Conservation (phyloP, 73 alveolate species). For the Paramecium primaurelia region DNA sequence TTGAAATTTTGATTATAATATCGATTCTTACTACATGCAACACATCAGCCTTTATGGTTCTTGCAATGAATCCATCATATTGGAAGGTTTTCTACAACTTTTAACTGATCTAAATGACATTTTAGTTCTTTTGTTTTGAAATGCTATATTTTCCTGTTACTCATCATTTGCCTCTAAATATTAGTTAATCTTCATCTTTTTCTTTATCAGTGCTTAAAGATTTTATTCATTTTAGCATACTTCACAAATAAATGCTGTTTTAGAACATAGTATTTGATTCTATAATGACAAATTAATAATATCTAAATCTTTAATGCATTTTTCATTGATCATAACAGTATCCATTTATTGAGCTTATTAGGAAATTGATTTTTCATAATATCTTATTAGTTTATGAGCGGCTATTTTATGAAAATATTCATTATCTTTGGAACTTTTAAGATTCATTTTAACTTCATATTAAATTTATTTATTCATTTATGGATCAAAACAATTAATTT, state of each 20-base stretch:
- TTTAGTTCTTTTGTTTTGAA: too few relatives aligned
- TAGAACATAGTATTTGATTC: not conserved
- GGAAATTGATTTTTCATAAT: not conserved
- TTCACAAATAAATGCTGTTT: not conserved
- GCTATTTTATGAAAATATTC: conserved; percentile 7
- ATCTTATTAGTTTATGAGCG: not conserved
- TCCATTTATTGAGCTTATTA: not conserved
- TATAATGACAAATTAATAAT: not conserved
- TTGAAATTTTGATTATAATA: too few relatives aligned
- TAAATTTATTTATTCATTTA: not conserved
- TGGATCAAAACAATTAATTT: not conserved
- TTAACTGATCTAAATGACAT: too few relatives aligned
- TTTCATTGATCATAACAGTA: not conserved
- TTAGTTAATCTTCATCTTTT: too few relatives aligned
- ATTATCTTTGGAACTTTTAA: not conserved
- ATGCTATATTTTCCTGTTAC: too few relatives aligned
- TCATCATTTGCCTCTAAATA: too few relatives aligned
- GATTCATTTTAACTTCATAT: not conserved
- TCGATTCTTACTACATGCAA: too few relatives aligned
- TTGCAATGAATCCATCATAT: too few relatives aligned
- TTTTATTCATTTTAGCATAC: not conserved
- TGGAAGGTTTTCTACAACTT: too few relatives aligned
- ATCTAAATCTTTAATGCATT: not conserved
- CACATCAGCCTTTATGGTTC: too few relatives aligned
- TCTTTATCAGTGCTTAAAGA: not conserved